phyloP scores from a whole-genome alignment of 805 yeast genomes.

The Candida suzukii region DNA sequence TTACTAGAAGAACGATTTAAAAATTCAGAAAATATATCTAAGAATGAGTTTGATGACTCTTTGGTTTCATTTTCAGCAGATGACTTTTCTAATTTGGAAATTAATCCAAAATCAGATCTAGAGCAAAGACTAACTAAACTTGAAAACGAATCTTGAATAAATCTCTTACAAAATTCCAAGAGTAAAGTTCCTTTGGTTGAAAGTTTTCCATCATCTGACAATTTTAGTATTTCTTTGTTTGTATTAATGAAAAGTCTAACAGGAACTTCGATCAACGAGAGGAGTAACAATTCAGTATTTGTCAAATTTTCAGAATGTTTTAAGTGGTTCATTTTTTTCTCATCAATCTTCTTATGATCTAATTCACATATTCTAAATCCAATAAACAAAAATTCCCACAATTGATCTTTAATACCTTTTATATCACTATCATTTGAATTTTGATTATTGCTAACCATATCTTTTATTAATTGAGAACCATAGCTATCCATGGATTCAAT shows the following conservation, averaged over 20 bases:
- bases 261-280: slow-evolving; percentile 30
- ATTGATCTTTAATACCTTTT: slow-evolving; percentile 15
- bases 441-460: neutral
- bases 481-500: slow-evolving; percentile 7
- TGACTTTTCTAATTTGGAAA: neutral
- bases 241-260: slow-evolving; percentile 27
- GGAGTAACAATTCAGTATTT: slow-evolving; percentile 30
- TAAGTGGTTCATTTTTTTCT: neutral
- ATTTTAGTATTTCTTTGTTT: slow-evolving; percentile 9
- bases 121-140: slow-evolving; percentile 26
- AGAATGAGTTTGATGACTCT: slow-evolving; percentile 24
- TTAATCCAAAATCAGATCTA: neutral
- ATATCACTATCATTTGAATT: neutral
- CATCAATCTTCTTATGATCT: slow-evolving; percentile 4
- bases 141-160: slow-evolving; percentile 36
- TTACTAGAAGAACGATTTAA: slow-evolving; percentile 41
- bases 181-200: slow-evolving; percentile 3
- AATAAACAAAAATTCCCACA: slow-evolving; percentile 28
- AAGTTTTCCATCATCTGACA: neutral
- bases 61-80: neutral
- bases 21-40: slow-evolving; percentile 48
- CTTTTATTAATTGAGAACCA: slow-evolving; percentile 15
- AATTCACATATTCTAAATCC: slow-evolving; percentile 28
- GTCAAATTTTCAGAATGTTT: slow-evolving; percentile 13
- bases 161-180: slow-evolving; percentile 29